Base-by-base conservation (phyloP, 768 basidiomycete genomes). In the Cantharellus anzutake region DNA sequence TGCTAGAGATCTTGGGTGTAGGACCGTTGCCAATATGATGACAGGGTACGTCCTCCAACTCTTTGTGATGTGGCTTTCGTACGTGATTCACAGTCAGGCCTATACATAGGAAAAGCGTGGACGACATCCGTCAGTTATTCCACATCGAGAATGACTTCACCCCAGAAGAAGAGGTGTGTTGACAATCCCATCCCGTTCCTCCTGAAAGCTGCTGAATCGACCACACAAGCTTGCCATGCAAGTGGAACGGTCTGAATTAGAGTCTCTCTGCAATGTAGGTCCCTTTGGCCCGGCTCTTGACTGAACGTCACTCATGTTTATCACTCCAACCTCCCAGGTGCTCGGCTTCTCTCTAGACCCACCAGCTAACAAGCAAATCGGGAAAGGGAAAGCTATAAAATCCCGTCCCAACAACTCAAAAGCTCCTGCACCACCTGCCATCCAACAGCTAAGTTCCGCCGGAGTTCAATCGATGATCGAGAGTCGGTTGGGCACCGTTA, bases 21-120 rank as follows among this genome's bases (percentile, higher is more conserved):
- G 57, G 51, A 59, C 59, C 5, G 59, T 59, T 56, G 59, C 59
- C n/a, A 59, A 59, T 40, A 59, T 59, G 59, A 59, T 59, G 50
- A 59, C 44, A 20, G 59, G 59, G 50, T 55, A 37, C 11, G 52
- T 7, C 35, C 11, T 11, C 35, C 35, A 7, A 11, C 35, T 55
- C 52, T 37, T 37, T 11, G 14, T 37, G 14, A 11, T 37, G 11
- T 14, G 11, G 35, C 52, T 37, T 7, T 7, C 38, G 7, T 1
- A 11, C 38, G 11, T 37, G 35, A 11, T 55, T 7, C 11, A 48
- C 29, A 37, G 35, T 55, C 44, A 0, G 44, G 11, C 29, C 29
- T 29, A 11, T 29, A 11, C 35, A 11, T 11, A 55, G 52, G 52
- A 59, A 59, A 51, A 56, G 50, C 50, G 50, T 51, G 5, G 59